Percentiles rank a stretch among this genome's conserved stretches.
phyloP scores from a whole-genome alignment of 768 basidiomycete genomes.

The Cytidiella melzeri region DNA sequence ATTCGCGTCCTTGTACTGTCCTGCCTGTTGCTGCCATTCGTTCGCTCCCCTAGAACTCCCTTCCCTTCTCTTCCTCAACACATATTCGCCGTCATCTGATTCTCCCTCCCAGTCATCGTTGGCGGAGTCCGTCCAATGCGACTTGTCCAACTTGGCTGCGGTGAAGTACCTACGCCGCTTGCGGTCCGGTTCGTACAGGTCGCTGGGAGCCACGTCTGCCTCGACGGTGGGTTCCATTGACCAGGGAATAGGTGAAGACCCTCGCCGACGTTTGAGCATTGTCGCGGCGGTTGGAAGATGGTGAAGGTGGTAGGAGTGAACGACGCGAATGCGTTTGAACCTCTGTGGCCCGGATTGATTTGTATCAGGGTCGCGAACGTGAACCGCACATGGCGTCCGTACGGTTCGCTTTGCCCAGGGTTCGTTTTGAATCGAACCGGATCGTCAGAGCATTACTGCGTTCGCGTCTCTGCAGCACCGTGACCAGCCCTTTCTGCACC shows the following conservation, averaged over 20 bases:
- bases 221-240: not conserved
- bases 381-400: not conserved
- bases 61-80: not conserved
- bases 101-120: conserved; percentile 22
- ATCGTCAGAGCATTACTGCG: not conserved
- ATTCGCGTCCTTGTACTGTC: conserved; percentile 57
- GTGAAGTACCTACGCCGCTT: conserved; percentile 13
- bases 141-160: not conserved
- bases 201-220: not conserved
- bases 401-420: not conserved
- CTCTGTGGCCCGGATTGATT: not conserved
- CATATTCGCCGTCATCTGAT: not conserved
- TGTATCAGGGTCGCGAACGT: not conserved
- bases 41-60: not conserved
- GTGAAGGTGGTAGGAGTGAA: not conserved
- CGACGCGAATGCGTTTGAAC: not conserved
- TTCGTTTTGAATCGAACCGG: not conserved
- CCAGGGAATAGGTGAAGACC: conserved; percentile 34
- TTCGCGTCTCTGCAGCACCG: not conserved
- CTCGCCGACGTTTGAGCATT: conserved; percentile 54
- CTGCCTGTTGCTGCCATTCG: conserved; percentile 18
- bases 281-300: not conserved
- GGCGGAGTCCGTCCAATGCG: not conserved
- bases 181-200: conserved; percentile 12
- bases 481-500: not conserved